phyloP scores from a whole-genome alignment of 2,329 filamentous ascomycete genomes.

The Cladosporium sphaerospermum region DNA sequence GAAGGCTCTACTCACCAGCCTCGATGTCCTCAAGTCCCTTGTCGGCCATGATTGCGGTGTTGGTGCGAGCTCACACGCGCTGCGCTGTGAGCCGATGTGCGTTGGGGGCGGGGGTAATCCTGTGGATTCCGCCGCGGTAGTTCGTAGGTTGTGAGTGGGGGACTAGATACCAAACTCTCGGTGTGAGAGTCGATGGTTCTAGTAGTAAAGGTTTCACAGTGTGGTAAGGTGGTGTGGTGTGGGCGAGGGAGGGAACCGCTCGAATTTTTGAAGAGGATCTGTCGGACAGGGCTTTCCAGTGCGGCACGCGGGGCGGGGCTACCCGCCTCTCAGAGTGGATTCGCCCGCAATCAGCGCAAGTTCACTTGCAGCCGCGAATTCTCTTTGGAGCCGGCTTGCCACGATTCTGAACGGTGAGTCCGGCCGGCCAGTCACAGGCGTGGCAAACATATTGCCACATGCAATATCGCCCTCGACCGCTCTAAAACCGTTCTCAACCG shows the following conservation, averaged over 20 bases:
- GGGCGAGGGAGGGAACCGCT: neutral
- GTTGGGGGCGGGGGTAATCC: constrained; percentile 35
- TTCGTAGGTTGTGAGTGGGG: constrained; percentile 25
- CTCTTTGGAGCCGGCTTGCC: neutral
- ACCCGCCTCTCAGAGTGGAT: neutral
- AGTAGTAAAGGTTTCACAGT: constrained; percentile 2
- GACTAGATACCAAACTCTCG: constrained; percentile 45
- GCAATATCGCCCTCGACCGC: no score
- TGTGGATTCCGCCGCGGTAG: constrained; percentile 35
- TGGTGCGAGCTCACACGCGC: constrained; percentile 56
- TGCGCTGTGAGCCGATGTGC: constrained; percentile 61
- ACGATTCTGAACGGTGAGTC: neutral
- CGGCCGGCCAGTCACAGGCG: neutral
- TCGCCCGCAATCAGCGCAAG: neutral
- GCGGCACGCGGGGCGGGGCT: neutral
- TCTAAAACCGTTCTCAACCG: no score
- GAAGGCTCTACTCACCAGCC: constrained; percentile 63
- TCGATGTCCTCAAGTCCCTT: constrained; percentile 98
- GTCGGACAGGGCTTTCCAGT: no score
- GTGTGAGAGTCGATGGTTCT: constrained; percentile 34
- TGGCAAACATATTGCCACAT: constrained; percentile 9
- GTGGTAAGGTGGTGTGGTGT: constrained; percentile 6
- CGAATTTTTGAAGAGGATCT: neutral
- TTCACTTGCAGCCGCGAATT: neutral
- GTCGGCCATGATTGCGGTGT: constrained; percentile 91